Conservation (phyloP, 148 eudicot species). For the Camellia japonica region DNA sequence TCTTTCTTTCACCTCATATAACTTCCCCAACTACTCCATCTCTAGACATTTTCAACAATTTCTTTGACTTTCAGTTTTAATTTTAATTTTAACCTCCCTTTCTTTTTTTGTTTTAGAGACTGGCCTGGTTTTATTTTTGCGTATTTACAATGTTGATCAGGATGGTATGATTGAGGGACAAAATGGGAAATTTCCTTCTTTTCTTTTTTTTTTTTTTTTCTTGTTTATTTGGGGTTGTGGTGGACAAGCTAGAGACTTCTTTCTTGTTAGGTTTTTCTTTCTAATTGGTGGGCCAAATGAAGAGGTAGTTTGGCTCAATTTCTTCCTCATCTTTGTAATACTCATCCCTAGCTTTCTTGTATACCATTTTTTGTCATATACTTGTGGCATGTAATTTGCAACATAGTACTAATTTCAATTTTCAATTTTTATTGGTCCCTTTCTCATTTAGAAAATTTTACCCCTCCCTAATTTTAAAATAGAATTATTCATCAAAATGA, state of each 20-base stretch:
- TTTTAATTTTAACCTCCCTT: not conserved
- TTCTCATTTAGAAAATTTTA: not conserved
- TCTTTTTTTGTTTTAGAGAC: not conserved
- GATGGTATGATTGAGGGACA: not conserved
- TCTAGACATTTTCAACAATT: conserved; percentile 56
- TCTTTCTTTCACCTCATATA: conserved; percentile 51
- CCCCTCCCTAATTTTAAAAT: too few relatives aligned
- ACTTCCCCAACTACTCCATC: conserved; percentile 51
- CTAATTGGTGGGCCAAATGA: not conserved
- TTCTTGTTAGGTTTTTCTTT: not conserved
- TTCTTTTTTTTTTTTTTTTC: not conserved
- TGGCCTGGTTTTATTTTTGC: not conserved
- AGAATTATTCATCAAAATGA: too few relatives aligned
- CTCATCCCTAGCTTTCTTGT: not conserved
- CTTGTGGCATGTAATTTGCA: conserved; percentile 3
- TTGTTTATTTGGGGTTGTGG: not conserved
- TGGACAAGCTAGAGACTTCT: not conserved
- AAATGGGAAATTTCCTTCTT: not conserved
- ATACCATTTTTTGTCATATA: not conserved
- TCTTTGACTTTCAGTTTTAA: conserved; percentile 31
- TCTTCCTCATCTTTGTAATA: not conserved
- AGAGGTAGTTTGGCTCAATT: not conserved
- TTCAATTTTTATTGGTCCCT: not conserved
- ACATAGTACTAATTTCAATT: not conserved
- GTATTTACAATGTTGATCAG: not conserved